Conservation (phyloP, 805 yeast species). For the Candida morakotiae region DNA sequence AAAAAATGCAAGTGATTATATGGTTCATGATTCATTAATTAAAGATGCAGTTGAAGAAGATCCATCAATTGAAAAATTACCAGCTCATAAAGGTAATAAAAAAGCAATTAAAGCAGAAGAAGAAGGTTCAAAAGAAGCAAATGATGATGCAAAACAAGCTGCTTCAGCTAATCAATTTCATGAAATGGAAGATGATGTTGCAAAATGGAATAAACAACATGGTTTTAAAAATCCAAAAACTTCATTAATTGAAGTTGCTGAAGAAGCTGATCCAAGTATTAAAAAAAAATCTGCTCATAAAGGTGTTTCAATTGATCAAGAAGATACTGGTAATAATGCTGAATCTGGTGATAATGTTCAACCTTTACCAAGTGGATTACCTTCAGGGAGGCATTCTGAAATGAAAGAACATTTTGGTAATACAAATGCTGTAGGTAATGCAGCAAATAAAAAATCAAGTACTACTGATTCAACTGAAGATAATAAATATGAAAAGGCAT, state of each 20-base stretch:
- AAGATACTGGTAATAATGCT: neutral
- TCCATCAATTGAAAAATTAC: constrained; percentile 5
- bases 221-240: constrained; percentile 18
- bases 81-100: constrained; percentile 4
- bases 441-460: neutral
- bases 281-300: constrained; percentile 13
- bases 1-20: neutral
- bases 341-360: constrained; percentile 6
- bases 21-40: constrained; percentile 6
- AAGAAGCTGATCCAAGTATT: constrained; percentile 13
- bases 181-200: constrained; percentile 20
- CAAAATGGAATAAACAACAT: constrained; percentile 24
- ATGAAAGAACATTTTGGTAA: constrained; percentile 1
- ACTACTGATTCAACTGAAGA: neutral
- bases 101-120: constrained; percentile 3
- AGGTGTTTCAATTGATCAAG: constrained; percentile 4
- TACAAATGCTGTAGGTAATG: neutral
- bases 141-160: constrained; percentile 4
- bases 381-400: constrained; percentile 5
- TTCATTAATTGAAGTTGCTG: constrained; percentile 26
- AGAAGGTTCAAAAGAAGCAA: constrained; percentile 1
- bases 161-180: constrained; percentile 1
- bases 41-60: constrained; percentile 5
- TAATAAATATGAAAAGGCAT: neutral
- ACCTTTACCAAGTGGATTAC: constrained; percentile 1